These are phyloP conservation scores for Orobanche coerulescens DNA, from an alignment of 257 asterid genomes.

Conservation along the genomic window DNA sequence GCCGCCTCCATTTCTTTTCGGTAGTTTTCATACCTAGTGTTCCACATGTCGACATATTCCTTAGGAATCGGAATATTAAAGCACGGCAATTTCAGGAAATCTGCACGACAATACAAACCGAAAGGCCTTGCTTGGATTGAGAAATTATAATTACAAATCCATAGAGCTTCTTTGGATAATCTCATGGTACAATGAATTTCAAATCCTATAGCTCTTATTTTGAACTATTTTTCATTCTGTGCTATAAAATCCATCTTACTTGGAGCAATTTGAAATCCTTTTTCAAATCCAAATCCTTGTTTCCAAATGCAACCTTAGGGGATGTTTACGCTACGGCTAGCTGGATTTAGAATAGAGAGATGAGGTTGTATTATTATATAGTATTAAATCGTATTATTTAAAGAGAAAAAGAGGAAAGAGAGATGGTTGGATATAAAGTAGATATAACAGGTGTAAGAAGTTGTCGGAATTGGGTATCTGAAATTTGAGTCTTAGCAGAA, in stretches of 20 bases:
- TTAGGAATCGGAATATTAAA: constrained; percentile 29
- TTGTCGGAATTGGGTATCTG: too few species aligned
- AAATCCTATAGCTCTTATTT: background rate
- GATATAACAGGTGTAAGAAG: too few species aligned
- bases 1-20: constrained; percentile 36
- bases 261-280: background rate
- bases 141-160: background rate
- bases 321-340: too few species aligned
- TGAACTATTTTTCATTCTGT: background rate
- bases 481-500: too few species aligned
- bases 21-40: constrained; percentile 27
- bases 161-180: background rate
- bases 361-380: too few species aligned
- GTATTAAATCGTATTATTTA: too few species aligned
- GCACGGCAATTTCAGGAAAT: constrained; percentile 36
- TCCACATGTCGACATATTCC: constrained; percentile 30
- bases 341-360: too few species aligned
- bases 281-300: background rate
- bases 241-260: background rate
- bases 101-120: constrained; percentile 16
- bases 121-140: too few species aligned
- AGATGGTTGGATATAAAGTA: too few species aligned
- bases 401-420: too few species aligned
- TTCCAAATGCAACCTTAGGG: background rate
- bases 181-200: background rate